A percentile compares a stretch with the other conserved stretches of the same genome.
phyloP scores from a whole-genome alignment of 768 basidiomycete genomes.

The Mycena capillaripes region DNA sequence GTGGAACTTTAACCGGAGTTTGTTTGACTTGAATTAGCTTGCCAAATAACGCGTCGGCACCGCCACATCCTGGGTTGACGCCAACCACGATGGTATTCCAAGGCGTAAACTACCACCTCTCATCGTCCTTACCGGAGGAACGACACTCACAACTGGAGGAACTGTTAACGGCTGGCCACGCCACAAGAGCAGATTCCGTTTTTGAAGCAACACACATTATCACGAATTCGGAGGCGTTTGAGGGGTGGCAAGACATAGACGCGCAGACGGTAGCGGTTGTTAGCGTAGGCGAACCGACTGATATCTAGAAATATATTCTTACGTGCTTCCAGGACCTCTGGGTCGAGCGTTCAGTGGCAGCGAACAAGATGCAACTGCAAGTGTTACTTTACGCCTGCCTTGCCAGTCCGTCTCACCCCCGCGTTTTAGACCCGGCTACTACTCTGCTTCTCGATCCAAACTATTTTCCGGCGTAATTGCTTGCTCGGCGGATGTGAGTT shows the following conservation, averaged over 20 bases:
- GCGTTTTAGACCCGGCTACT: constrained; percentile 56
- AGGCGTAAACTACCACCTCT: constrained; percentile 54
- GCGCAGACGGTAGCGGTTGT: constrained; percentile 3
- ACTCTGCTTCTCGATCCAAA: constrained; percentile 82
- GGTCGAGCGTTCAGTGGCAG: constrained; percentile 34
- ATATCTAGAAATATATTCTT: background rate
- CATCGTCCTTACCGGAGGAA: constrained; percentile 47
- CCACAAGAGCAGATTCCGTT: constrained; percentile 36
- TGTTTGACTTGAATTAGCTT: background rate
- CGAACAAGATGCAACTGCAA: constrained; percentile 25
- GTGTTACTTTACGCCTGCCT: background rate
- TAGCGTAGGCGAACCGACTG: constrained; percentile 14
- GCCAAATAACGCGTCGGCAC: constrained; percentile 1
- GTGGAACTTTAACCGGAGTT: no score
- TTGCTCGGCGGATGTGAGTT: constrained; percentile 74
- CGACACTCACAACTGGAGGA: constrained; percentile 47
- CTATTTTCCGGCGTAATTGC: constrained; percentile 91
- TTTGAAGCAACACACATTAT: constrained; percentile 57
- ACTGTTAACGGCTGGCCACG: constrained; percentile 55
- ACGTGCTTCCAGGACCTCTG: constrained; percentile 23
- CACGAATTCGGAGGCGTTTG: constrained; percentile 54
- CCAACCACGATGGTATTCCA: constrained; percentile 43
- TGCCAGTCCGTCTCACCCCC: background rate
- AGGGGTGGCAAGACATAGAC: constrained; percentile 51
- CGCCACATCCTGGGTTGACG: background rate